Percentiles rank a stretch among this genome's conserved stretches.
Conservation (phyloP, 2,329 filamentous ascomycete species). For the Diaporthe aspalathi region DNA sequence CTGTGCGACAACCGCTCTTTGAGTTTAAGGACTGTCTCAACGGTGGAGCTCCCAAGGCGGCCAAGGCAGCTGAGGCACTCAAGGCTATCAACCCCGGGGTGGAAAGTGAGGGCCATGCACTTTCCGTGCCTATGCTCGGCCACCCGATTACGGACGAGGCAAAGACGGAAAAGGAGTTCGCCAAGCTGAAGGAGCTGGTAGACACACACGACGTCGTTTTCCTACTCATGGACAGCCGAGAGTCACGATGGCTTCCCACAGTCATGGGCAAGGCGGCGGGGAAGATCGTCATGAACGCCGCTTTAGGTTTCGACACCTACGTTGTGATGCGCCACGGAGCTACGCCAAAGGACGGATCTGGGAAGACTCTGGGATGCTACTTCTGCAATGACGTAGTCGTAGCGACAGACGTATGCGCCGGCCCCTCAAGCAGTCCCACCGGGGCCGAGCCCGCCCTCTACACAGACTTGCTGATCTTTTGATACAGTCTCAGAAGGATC, state of each 20-base stretch:
- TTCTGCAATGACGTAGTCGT: conserved; percentile 99
- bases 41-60: conserved; percentile 86
- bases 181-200: conserved; percentile 79
- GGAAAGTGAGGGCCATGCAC: conserved; percentile 79
- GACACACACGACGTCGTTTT: conserved; percentile 92
- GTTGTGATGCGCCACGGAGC: conserved; percentile 97
- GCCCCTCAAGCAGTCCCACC: background rate
- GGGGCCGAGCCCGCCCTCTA: conserved; percentile 52
- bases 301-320: conserved; percentile 94
- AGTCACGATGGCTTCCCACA: conserved; percentile 94
- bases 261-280: conserved; percentile 93
- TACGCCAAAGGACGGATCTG: conserved; percentile 64
- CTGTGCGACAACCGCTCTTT: conserved; percentile 93
- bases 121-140: conserved; percentile 95
- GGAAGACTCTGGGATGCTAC: conserved; percentile 87
- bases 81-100: conserved; percentile 92
- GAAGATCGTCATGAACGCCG: conserved; percentile 97
- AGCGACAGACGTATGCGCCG: conserved; percentile 78
- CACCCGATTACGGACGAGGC: conserved; percentile 83
- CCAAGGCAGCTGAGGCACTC: conserved; percentile 81
- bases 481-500: conserved; percentile 85
- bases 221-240: conserved; percentile 95
- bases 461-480: conserved; percentile 42
- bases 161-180: conserved; percentile 78
- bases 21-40: conserved; percentile 88